These are phyloP conservation scores for Aureobasidium sp. DNA, from an alignment of 2,329 filamentous ascomycete genomes.

Conservation along the genomic window DNA sequence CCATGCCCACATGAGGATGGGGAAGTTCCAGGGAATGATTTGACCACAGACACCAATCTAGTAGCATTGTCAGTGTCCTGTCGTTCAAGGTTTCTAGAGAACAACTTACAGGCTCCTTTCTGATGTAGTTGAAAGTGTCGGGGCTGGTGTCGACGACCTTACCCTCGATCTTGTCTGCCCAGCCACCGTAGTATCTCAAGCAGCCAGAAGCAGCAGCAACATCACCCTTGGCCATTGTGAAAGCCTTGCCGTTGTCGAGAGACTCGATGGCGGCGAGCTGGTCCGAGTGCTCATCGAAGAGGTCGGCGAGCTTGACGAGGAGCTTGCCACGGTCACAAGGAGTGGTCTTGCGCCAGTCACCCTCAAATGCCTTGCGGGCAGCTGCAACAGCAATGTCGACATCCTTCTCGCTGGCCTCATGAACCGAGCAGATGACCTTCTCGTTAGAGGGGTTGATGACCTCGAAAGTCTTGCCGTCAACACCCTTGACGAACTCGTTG, in stretches of 20 bases:
- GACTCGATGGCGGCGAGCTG: slow-evolving; percentile 76
- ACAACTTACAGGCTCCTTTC: slow-evolving; percentile 59
- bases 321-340: slow-evolving; percentile 64
- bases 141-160: slow-evolving; percentile 75
- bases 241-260: slow-evolving; percentile 81
- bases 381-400: slow-evolving; percentile 71
- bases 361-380: slow-evolving; percentile 79
- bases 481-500: slow-evolving; percentile 79
- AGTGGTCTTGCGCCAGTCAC: slow-evolving; percentile 58
- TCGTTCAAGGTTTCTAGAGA: background rate
- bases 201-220: slow-evolving; percentile 60
- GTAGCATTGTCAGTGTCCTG: background rate
- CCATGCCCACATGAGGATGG: slow-evolving; percentile 73
- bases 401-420: slow-evolving; percentile 85
- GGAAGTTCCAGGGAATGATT: slow-evolving; percentile 88
- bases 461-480: slow-evolving; percentile 86
- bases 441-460: slow-evolving; percentile 84
- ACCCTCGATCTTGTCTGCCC: slow-evolving; percentile 86
- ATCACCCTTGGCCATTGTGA: slow-evolving; percentile 69
- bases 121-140: slow-evolving; percentile 78
- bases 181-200: slow-evolving; percentile 82
- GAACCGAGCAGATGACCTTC: slow-evolving; percentile 73
- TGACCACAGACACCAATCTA: slow-evolving; percentile 73
- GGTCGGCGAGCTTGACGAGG: slow-evolving; percentile 69
- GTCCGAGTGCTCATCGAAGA: slow-evolving; percentile 71